Evolutionary conservation across 1,284 basidiomycete species (phyloP).

Genomic region (Phellinidium pouzarii): DNA sequence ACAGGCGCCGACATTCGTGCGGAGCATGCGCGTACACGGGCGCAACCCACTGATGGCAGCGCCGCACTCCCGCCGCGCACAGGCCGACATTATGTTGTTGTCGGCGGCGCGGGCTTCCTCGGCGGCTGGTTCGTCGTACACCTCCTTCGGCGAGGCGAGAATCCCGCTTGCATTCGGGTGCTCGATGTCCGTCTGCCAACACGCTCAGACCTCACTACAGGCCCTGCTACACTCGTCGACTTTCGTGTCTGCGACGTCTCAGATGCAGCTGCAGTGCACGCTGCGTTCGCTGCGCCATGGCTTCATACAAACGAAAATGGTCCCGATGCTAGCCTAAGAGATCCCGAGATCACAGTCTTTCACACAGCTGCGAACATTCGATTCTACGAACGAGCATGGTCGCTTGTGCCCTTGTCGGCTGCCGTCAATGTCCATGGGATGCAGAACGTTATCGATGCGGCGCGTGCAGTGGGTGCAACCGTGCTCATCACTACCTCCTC

Average conservation of each 20-base stretch:
- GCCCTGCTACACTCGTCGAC: conserved; percentile 41
- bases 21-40: background rate
- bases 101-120: conserved; percentile 54
- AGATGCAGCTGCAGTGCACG: conserved; percentile 42
- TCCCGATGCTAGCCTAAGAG: conserved; percentile 21
- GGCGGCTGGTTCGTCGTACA: conserved; percentile 71
- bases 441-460: conserved; percentile 37
- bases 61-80: conserved; percentile 42
- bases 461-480: conserved; percentile 37
- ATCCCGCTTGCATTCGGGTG: conserved; percentile 56
- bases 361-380: conserved; percentile 71
- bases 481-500: conserved; percentile 59
- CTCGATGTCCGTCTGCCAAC: conserved; percentile 55
- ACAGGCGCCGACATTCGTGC: conserved; percentile 27
- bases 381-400: conserved; percentile 56
- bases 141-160: conserved; percentile 60
- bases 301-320: conserved; percentile 23
- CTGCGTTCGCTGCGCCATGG: conserved; percentile 64
- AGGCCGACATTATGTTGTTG: conserved; percentile 47
- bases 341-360: conserved; percentile 52
- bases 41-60: conserved; percentile 25
- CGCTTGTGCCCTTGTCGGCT: conserved; percentile 45
- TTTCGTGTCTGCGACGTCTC: conserved; percentile 56
- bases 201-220: conserved; percentile 46
- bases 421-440: conserved; percentile 61